Conservation (phyloP, 73 alveolate species). For the Durusdinium trenchii region DNA sequence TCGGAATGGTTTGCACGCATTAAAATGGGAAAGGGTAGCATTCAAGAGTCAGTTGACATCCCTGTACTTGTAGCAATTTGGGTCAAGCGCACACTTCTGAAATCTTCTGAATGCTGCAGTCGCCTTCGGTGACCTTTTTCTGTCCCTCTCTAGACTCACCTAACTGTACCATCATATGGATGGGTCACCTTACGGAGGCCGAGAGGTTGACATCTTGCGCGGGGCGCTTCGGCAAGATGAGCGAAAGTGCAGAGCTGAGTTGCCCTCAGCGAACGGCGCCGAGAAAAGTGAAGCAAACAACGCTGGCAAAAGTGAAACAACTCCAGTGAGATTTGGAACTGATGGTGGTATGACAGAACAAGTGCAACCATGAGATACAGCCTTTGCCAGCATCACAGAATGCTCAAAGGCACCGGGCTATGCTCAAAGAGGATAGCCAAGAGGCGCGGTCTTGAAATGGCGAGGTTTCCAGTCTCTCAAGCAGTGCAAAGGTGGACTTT, state of each 20-base stretch:
- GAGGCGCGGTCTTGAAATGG: neutral
- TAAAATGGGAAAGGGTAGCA: neutral
- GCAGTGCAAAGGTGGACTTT: conserved; percentile 47
- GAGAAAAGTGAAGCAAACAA: too few species aligned
- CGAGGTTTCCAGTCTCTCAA: neutral
- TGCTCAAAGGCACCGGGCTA: conserved; percentile 81
- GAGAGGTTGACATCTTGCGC: conserved; percentile 58
- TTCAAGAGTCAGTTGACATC: neutral
- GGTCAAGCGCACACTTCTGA: neutral
- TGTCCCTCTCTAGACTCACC: too few species aligned
- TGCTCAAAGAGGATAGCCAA: conserved; percentile 77
- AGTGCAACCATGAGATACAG: too few species aligned
- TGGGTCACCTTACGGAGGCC: too few species aligned
- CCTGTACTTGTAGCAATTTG: neutral
- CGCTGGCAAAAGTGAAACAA: too few species aligned
- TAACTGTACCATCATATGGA: too few species aligned
- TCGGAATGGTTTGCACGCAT: neutral
- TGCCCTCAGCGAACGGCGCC: neutral
- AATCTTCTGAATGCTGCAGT: neutral
- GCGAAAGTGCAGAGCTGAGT: conserved; percentile 20
- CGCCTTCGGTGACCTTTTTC: too few species aligned
- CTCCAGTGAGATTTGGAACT: too few species aligned
- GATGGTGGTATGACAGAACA: too few species aligned
- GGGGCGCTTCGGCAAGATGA: conserved; percentile 73
- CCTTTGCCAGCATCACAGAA: too few species aligned